Conservation (phyloP, 495 filamentous ascomycete genomes). For the Parathielavia appendiculata region DNA sequence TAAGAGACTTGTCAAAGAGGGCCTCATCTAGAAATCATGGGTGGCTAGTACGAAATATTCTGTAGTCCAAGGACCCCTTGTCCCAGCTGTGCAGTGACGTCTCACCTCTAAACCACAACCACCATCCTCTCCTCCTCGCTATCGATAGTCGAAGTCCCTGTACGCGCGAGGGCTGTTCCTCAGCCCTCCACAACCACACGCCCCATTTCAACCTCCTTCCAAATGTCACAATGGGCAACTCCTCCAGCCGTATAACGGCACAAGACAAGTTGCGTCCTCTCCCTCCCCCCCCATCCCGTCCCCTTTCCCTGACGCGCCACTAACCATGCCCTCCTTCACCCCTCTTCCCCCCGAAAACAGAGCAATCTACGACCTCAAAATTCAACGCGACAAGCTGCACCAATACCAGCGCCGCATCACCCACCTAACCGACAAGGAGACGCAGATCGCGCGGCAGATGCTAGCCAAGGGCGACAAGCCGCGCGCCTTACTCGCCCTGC, state of each 20-base stretch:
- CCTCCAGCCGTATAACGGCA: conserved; percentile 41
- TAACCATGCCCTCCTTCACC: neutral
- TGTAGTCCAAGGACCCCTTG: neutral
- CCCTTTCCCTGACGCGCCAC: neutral
- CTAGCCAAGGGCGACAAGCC: conserved; percentile 68
- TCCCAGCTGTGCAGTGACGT: conserved; percentile 8
- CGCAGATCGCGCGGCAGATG: conserved; percentile 73
- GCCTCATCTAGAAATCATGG: no score
- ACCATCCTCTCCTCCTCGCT: neutral
- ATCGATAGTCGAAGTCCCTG: neutral
- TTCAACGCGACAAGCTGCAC: conserved; percentile 92
- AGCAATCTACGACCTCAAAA: conserved; percentile 94
- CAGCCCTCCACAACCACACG: neutral
- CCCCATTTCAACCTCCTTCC: neutral
- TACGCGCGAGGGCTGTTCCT: neutral
- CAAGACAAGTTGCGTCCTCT: conserved; percentile 39
- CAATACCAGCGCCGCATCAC: conserved; percentile 89
- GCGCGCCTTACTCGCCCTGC: conserved; percentile 80
- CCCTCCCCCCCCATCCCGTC: neutral
- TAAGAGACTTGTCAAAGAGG: no score
- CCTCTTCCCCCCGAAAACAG: conserved; percentile 21
- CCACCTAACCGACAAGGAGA: conserved; percentile 76
- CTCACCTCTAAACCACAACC: neutral
- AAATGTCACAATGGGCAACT: conserved; percentile 40
- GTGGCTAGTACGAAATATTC: neutral